Evolutionary conservation across 2,329 filamentous ascomycete species (phyloP), one percentile per base, ranked within the genome.

Genomic region (Neonectria coccinea): DNA sequence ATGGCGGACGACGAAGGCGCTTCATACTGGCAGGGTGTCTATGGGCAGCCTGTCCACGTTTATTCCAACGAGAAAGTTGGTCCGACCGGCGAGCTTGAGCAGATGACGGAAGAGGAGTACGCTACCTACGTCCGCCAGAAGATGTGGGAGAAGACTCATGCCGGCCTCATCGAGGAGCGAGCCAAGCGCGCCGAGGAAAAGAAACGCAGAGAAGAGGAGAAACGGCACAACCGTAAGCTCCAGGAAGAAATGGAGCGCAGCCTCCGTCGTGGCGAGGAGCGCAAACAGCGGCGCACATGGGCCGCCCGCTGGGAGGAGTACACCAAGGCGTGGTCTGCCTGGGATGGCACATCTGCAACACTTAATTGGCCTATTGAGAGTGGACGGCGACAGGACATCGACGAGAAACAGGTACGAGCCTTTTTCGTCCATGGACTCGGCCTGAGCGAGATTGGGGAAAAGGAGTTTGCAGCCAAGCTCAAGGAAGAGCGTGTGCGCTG

Each of bases 1-100:
- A 91, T 99, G 79, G 95, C 94, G 41, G 96, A 99, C 79, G 95
- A 98, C 76, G 96, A 99, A 80, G 96, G 95, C 51, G 96, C 96
- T 2, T 88, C 89, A 8, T 99, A 96, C 81, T 99, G 96, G 96
- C 91, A 97, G 78, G 88, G 89, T 16, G 92, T 99, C n/a, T 99
- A 98, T 79, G 94, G 94, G 1, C 95, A 98, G 77, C 95, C 96
- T 0, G 91, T 98, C 54, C 94, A 97, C 79, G 87, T 89, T 7
- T 97, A 97, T 76, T 77, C 87, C 0, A 83, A 86, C 27, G 79
- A 82, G 54, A 68, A 74, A 6, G 75, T 79, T 9, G 82, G 80
- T 64, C 79, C 81, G 71, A 79, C 68, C 74, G 86, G 86, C 67
- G 78, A 89, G 74, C 83, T 97, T 12, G 93, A 97, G 78, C 86